Evolutionary conservation across 805 yeast species (phyloP).

Genomic region (Candida krabiensis): DNA sequence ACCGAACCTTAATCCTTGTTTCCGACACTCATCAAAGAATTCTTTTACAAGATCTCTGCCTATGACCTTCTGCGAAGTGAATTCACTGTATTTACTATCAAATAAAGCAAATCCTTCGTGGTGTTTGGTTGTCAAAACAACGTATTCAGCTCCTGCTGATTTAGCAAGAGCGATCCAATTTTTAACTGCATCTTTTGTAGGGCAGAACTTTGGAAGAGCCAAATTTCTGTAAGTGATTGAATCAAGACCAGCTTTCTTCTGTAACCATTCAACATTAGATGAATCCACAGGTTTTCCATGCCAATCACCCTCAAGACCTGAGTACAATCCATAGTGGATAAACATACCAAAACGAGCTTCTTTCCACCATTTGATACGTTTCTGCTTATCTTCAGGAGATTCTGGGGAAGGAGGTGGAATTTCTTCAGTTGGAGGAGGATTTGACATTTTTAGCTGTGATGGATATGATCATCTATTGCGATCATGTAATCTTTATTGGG

Average conservation of each 20-base stretch:
- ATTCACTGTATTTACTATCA: slow-evolving; percentile 4
- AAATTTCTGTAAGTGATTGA: slow-evolving; percentile 2
- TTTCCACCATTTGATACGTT: slow-evolving; percentile 7
- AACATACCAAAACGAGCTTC: slow-evolving; percentile 10
- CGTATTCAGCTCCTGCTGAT: slow-evolving; percentile 8
- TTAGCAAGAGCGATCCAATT: slow-evolving; percentile 4
- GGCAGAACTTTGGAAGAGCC: slow-evolving; percentile 3
- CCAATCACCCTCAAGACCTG: slow-evolving; percentile 7
- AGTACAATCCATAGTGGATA: slow-evolving; percentile 8
- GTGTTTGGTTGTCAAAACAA: slow-evolving; percentile 7
- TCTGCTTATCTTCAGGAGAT: slow-evolving; percentile 5
- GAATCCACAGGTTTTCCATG: slow-evolving; percentile 3
- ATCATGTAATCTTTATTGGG: no score
- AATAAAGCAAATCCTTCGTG: slow-evolving; percentile 10
- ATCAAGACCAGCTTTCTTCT: slow-evolving; percentile 5
- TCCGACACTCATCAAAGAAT: slow-evolving; percentile 5
- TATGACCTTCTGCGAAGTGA: slow-evolving; percentile 1
- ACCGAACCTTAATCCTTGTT: slow-evolving; percentile 7
- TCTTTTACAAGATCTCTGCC: slow-evolving; percentile 6
- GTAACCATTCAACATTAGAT: slow-evolving; percentile 6
- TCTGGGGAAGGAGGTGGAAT: slow-evolving; percentile 5
- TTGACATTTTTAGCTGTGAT: slow-evolving; percentile 1
- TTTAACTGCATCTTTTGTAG: background rate
- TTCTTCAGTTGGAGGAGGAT: slow-evolving; percentile 2
- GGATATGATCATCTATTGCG: no score